These are phyloP conservation scores for Prunus mongolica DNA, from an alignment of 306 rosid species.

Conservation along the genomic window DNA sequence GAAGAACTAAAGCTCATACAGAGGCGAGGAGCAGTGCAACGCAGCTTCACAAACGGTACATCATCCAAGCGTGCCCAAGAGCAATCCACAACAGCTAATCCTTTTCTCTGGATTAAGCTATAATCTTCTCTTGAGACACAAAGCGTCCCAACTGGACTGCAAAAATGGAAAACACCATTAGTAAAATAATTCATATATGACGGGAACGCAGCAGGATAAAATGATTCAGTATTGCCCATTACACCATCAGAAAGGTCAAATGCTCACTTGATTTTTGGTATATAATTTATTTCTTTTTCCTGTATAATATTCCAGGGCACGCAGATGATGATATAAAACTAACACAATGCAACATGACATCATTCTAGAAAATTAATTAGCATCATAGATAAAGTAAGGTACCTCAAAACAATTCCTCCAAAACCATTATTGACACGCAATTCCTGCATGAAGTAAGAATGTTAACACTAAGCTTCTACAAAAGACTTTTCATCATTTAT, in stretches of 20 bases:
- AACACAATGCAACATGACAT: neutral
- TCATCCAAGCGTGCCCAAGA: constrained; percentile 95
- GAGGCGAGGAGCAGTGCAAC: constrained; percentile 86
- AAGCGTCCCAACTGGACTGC: constrained; percentile 82
- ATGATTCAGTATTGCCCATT: neutral
- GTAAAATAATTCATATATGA: constrained; percentile 2
- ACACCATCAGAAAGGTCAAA: neutral
- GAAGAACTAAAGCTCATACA: constrained; percentile 47
- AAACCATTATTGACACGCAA: constrained; percentile 88
- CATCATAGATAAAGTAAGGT: constrained; percentile 15
- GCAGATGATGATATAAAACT: neutral
- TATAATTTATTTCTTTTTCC: neutral
- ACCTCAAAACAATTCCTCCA: constrained; percentile 93
- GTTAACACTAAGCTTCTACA: constrained; percentile 17
- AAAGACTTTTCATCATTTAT: neutral
- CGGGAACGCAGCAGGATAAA: neutral
- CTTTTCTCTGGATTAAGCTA: constrained; percentile 57
- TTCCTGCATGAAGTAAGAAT: constrained; percentile 59
- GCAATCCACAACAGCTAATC: constrained; percentile 97
- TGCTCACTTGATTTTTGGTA: neutral
- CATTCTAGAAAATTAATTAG: neutral
- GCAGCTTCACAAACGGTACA: constrained; percentile 86
- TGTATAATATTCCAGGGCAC: neutral
- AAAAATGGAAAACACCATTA: neutral
- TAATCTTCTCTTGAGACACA: constrained; percentile 91